phyloP scores from a whole-genome alignment of 2,329 filamentous ascomycete genomes.

The Teratosphaeria destructans region DNA sequence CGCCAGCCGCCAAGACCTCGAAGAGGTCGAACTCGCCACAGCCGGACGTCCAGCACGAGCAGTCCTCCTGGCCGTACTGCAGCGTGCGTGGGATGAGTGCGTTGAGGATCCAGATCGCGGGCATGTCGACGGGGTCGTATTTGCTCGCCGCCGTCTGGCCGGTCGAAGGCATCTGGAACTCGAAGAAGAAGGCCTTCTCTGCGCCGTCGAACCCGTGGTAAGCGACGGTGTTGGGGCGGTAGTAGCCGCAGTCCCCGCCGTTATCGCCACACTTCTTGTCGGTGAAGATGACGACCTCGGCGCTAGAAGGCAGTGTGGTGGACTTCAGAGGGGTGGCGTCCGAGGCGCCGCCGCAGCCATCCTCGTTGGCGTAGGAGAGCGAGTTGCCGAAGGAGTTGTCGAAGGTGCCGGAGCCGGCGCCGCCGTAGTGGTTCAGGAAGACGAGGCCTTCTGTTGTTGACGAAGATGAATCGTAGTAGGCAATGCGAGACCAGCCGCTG shows the following conservation, averaged over 20 bases:
- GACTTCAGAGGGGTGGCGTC: conserved; percentile 42
- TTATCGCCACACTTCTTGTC: conserved; percentile 38
- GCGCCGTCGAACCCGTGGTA: conserved; percentile 60
- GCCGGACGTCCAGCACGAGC: conserved; percentile 60
- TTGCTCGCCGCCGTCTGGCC: conserved; percentile 33
- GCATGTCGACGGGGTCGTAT: conserved; percentile 48
- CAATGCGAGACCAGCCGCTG: conserved; percentile 23
- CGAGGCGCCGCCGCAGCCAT: conserved; percentile 37
- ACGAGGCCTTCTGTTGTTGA: conserved; percentile 42
- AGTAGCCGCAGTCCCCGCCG: conserved; percentile 29
- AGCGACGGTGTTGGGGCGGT: conserved; percentile 25
- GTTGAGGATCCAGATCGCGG: conserved; percentile 68
- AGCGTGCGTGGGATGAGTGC: conserved; percentile 58
- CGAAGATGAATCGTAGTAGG: conserved; percentile 26
- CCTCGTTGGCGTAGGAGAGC: conserved; percentile 43
- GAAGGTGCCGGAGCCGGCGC: conserved; percentile 44
- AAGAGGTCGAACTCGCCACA: conserved; percentile 71
- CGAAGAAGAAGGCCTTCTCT: conserved; percentile 62
- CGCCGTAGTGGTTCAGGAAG: conserved; percentile 50
- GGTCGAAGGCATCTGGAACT: conserved; percentile 61
- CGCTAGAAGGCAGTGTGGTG: conserved; percentile 37
- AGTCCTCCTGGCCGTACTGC: conserved; percentile 53
- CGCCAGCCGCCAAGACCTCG: conserved; percentile 57
- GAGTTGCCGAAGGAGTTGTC: conserved; percentile 48
- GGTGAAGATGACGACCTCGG: conserved; percentile 44